Percentiles rank a stretch among this genome's conserved stretches.
These are phyloP conservation scores for Casuarina cunninghamiana DNA, from an alignment of 306 rosid genomes.

Conservation along the genomic window DNA sequence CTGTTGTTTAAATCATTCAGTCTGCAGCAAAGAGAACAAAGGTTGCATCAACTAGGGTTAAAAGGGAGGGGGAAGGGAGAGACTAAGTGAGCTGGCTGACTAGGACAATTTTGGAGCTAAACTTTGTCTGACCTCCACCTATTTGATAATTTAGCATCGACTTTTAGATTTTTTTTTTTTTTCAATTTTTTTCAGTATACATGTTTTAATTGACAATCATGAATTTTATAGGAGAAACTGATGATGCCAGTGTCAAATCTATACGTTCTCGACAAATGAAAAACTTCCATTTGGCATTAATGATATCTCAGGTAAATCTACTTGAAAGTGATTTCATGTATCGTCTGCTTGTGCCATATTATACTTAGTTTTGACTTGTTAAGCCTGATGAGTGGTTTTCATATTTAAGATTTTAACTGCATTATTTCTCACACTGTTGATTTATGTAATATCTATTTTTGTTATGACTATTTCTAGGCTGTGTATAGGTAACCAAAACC, in stretches of 20 bases:
- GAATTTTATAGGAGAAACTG: conserved; percentile 70
- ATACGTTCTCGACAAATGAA: conserved; percentile 89
- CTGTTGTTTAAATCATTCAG: conserved; percentile 5
- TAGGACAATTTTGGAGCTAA: no score
- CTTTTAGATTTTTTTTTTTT: background rate
- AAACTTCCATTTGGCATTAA: conserved; percentile 82
- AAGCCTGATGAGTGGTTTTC: background rate
- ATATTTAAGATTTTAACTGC: background rate
- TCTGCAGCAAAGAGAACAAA: background rate
- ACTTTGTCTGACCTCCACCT: background rate
- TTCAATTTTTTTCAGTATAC: background rate
- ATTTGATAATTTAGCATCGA: background rate
- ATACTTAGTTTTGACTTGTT: background rate
- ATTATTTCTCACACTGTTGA: background rate
- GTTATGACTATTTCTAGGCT: background rate
- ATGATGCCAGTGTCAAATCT: conserved; percentile 54
- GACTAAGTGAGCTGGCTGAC: no score
- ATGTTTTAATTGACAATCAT: conserved; percentile 12
- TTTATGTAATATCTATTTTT: background rate
- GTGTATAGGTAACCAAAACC: background rate
- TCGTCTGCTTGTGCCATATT: background rate
- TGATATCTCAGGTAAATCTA: conserved; percentile 77
- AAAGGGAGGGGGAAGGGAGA: no score
- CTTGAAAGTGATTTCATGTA: conserved; percentile 18
- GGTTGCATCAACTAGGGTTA: no score